Percentiles rank a stretch among this genome's conserved stretches.
These are phyloP conservation scores for Candida nanaspora DNA, from an alignment of 805 yeast genomes.

Conservation along the genomic window DNA sequence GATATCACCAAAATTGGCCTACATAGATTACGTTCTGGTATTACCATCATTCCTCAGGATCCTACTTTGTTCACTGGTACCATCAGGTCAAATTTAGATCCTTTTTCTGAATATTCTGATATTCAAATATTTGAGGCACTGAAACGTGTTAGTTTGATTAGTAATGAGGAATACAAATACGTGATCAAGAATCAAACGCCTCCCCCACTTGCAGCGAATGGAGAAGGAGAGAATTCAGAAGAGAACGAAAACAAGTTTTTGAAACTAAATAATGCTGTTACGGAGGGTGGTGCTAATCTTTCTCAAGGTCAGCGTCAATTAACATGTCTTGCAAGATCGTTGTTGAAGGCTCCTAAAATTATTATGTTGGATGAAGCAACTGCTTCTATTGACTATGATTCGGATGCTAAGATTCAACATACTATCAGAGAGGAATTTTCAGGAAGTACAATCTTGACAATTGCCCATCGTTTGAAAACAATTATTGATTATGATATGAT, in stretches of 20 bases:
- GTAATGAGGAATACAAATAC: conserved; percentile 30
- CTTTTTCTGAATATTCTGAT: conserved; percentile 57
- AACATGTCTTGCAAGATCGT: conserved; percentile 72
- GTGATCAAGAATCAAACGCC: conserved; percentile 15
- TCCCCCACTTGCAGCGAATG: conserved; percentile 17
- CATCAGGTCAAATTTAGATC: conserved; percentile 66
- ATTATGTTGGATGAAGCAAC: conserved; percentile 80
- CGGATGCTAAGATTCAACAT: conserved; percentile 72
- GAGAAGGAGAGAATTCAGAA: conserved; percentile 11
- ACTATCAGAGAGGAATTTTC: conserved; percentile 74
- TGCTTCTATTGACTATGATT: conserved; percentile 76
- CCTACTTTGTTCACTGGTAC: conserved; percentile 81
- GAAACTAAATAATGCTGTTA: conserved; percentile 46
- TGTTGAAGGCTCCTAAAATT: conserved; percentile 65
- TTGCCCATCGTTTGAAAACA: conserved; percentile 80
- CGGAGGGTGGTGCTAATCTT: conserved; percentile 73
- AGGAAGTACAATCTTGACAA: conserved; percentile 66
- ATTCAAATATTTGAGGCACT: conserved; percentile 63
- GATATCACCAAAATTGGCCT: conserved; percentile 70
- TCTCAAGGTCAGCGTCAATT: conserved; percentile 85
- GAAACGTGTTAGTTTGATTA: conserved; percentile 62
- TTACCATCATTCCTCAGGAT: conserved; percentile 82
- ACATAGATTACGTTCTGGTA: conserved; percentile 61
- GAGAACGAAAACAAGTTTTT: conserved; percentile 69
- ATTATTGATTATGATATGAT: conserved; percentile 70